Conservation (phyloP, 805 yeast genomes). For the Isabelozyma gotoi region DNA sequence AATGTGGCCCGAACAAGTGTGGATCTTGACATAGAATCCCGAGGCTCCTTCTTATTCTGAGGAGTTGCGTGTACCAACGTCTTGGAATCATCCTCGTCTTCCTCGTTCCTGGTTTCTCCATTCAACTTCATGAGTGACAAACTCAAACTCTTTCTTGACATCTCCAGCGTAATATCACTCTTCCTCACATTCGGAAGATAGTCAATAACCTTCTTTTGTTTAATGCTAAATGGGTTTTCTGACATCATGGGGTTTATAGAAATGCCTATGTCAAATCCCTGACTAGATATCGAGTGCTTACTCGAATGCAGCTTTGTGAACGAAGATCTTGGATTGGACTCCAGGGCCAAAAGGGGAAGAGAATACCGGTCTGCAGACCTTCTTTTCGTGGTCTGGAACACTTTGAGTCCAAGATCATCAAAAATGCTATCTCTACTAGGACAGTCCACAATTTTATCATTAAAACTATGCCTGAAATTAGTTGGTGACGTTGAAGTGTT, state of each 20-base stretch:
- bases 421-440: neutral
- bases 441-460: neutral
- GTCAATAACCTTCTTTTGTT: slow-evolving; percentile 26
- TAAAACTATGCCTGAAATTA: neutral
- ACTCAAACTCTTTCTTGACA: slow-evolving; percentile 2
- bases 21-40: neutral
- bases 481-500: neutral
- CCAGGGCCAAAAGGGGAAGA: neutral
- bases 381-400: slow-evolving; percentile 14
- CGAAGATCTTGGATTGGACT: neutral
- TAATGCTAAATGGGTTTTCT: slow-evolving; percentile 31
- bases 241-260: neutral
- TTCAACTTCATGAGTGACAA: slow-evolving; percentile 3
- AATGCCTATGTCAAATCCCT: slow-evolving; percentile 6
- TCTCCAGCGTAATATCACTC: neutral
- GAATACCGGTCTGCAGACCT: neutral
- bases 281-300: slow-evolving; percentile 4
- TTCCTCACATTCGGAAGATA: slow-evolving; percentile 7
- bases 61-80: slow-evolving; percentile 11
- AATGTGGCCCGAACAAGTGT: neutral
- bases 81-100: slow-evolving; percentile 15
- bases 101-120: slow-evolving; percentile 3
- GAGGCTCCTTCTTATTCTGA: slow-evolving; percentile 2
- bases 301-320: too few relatives aligned
- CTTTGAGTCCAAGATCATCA: slow-evolving; percentile 13